These are phyloP conservation scores for Pseudotulostoma volvatum DNA, from an alignment of 495 filamentous ascomycete genomes.

Conservation along the genomic window DNA sequence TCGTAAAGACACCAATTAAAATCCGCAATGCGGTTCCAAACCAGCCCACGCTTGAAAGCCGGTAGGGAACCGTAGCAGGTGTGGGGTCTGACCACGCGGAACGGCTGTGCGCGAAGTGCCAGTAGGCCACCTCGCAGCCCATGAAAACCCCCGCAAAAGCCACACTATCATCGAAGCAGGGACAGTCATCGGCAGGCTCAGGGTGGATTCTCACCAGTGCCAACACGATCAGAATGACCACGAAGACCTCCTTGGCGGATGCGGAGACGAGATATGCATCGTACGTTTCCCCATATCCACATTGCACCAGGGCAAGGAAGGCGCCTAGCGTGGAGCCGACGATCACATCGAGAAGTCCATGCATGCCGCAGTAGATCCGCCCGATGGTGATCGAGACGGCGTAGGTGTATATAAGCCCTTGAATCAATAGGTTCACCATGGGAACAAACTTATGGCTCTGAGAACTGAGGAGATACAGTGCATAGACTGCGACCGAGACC, in stretches of 20 bases:
- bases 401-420: slow-evolving; percentile 60
- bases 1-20: slow-evolving; percentile 58
- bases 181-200: slow-evolving; percentile 91
- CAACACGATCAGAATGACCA: slow-evolving; percentile 47
- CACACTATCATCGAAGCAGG: slow-evolving; percentile 94
- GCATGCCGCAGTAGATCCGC: slow-evolving; percentile 94
- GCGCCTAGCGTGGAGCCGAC: slow-evolving; percentile 63
- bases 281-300: slow-evolving; percentile 46
- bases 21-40: slow-evolving; percentile 44
- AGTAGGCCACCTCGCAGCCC: slow-evolving; percentile 61
- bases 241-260: slow-evolving; percentile 36
- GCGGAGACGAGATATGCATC: slow-evolving; percentile 43
- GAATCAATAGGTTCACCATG: slow-evolving; percentile 38
- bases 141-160: slow-evolving; percentile 81
- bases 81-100: slow-evolving; percentile 40
- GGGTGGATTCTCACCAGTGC: slow-evolving; percentile 77
- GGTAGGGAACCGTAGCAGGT: slow-evolving; percentile 47
- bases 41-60: slow-evolving; percentile 45
- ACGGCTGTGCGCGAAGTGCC: slow-evolving; percentile 51
- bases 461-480: slow-evolving; percentile 45
- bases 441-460: slow-evolving; percentile 35
- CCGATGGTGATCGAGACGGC: slow-evolving; percentile 80
- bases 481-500: slow-evolving; percentile 82
- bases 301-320: slow-evolving; percentile 50
- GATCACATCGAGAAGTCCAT: slow-evolving; percentile 83